Percentiles rank a stretch among this genome's conserved stretches.
These are phyloP conservation scores for Pezicula radicicola DNA, from an alignment of 2,329 filamentous ascomycete species.

Conservation along the genomic window DNA sequence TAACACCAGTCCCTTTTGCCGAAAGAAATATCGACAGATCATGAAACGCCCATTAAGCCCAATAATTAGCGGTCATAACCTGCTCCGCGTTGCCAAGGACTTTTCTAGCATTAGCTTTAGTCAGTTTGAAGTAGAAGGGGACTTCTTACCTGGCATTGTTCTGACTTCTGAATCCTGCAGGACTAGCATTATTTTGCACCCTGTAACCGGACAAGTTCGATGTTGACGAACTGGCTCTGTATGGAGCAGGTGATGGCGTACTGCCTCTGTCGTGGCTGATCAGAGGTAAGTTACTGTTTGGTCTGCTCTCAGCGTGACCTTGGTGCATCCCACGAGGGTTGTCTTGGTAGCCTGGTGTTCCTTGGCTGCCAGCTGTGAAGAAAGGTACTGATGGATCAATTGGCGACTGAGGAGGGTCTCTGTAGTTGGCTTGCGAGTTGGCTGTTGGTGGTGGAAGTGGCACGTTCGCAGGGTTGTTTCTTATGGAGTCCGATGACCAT, in stretches of 20 bases:
- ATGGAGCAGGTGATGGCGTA: slow-evolving; percentile 15
- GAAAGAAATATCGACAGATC: slow-evolving; percentile 11
- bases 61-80: slow-evolving; percentile 48
- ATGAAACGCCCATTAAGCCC: slow-evolving; percentile 22
- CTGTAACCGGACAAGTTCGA: slow-evolving; percentile 33
- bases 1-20: slow-evolving; percentile 24
- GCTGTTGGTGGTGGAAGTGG: slow-evolving; percentile 26
- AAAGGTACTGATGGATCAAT: slow-evolving; percentile 48
- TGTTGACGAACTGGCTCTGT: slow-evolving; percentile 27
- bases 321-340: slow-evolving; percentile 16
- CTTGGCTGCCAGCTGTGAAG: slow-evolving; percentile 39
- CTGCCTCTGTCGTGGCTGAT: slow-evolving; percentile 9
- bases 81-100: slow-evolving; percentile 55
- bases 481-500: slow-evolving; percentile 56
- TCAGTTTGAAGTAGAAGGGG: not conserved
- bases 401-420: slow-evolving; percentile 40
- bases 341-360: slow-evolving; percentile 27
- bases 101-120: slow-evolving; percentile 27
- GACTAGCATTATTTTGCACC: slow-evolving; percentile 37
- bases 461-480: slow-evolving; percentile 35
- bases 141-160: slow-evolving; percentile 44
- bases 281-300: slow-evolving; percentile 4
- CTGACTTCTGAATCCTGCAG: slow-evolving; percentile 35
- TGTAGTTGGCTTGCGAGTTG: slow-evolving; percentile 19
- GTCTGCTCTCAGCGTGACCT: slow-evolving; percentile 1